Evolutionary conservation across 2,329 filamentous ascomycete genomes (phyloP), one percentile per base, ranked within the genome.

Genomic region (Zymoseptoria tritici): DNA sequence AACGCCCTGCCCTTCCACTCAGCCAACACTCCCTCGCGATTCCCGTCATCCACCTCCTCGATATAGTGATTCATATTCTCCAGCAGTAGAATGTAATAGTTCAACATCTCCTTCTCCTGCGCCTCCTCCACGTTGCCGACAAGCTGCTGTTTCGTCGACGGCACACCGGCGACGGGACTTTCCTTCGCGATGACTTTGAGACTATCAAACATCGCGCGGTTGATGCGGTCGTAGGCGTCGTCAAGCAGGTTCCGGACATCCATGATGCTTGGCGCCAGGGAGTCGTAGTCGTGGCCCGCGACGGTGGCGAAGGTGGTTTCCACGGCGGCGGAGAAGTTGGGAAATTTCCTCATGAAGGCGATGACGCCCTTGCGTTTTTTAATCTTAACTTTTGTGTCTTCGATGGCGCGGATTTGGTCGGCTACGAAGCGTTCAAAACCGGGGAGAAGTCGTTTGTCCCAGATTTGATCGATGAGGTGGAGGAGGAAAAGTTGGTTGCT

Each of bases 51-150:
- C 8, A 96, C 88, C 74, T 97, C 92, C 72, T 97, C 92, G 9
- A 94, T 80, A 76, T 96, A 97, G 75, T 96, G 91, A 71, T 97
- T 95, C 91, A 97, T 97, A 74, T 99, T 99, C 75, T 99, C 93
- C 67, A 99, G 97, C 57, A 97, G 82, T 36, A 97, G 82, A 69
- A 99, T 96, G 75, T 97, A 92, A 77, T 96, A 96, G 77, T 97
- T 97, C 62, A 99, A 83, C 4, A 91, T 90, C 74, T 97, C 92
- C 76, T 99, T 97, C 72, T 97, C 94, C 73, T 97, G 94, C 0
- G 84, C 83, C 67, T 89, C 87, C n/a, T 79, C 79, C 36, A n/a
- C 36, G 55, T 76, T 77, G 55, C 57, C 65, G 21, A 59, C 59
- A 53, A 54, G 64, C 20, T 52, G 77, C 73, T 65, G 79, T 73